Evolutionary conservation across 768 basidiomycete species (phyloP).

Genomic region (Fomitopsis serialis): DNA sequence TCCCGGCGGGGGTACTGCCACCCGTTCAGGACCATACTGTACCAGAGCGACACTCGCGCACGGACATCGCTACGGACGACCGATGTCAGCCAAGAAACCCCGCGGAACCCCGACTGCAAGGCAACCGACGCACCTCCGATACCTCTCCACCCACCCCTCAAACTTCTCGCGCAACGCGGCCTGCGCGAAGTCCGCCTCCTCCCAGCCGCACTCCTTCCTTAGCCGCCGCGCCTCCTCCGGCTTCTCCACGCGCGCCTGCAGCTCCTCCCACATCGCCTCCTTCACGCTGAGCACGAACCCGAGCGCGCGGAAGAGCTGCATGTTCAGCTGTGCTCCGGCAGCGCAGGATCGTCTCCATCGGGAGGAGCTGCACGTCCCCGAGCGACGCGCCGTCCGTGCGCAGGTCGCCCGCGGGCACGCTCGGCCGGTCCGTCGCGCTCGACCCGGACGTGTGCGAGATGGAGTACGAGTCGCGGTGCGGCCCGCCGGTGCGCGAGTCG

Average conservation of each 20-base stretch:
- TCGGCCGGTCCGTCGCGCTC: background rate
- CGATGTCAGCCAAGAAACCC: background rate
- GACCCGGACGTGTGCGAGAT: conserved; percentile 1
- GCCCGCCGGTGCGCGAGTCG: background rate
- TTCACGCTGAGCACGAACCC: conserved; percentile 16
- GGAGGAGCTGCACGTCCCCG: conserved; percentile 12
- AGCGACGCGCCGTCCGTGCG: conserved; percentile 13
- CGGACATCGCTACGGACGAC: conserved; percentile 20
- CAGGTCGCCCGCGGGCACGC: conserved; percentile 1
- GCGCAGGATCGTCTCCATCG: conserved; percentile 6
- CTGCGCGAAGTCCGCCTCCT: conserved; percentile 13
- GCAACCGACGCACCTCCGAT: conserved; percentile 16
- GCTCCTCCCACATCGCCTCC: conserved; percentile 29
- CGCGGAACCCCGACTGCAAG: background rate
- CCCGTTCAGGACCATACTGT: conserved; percentile 18
- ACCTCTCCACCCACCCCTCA: conserved; percentile 19
- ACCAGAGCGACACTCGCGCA: conserved; percentile 21
- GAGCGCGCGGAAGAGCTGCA: conserved; percentile 22
- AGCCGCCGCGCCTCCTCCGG: conserved; percentile 1
- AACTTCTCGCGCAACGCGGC: conserved; percentile 17
- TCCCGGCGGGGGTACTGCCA: conserved; percentile 21
- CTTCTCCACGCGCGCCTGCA: conserved; percentile 9
- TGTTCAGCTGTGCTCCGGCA: conserved; percentile 19
- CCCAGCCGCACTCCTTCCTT: conserved; percentile 19
- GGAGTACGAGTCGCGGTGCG: conserved; percentile 3